Conservation (phyloP, 2,329 filamentous ascomycete genomes). For the Fusarium sp. region DNA sequence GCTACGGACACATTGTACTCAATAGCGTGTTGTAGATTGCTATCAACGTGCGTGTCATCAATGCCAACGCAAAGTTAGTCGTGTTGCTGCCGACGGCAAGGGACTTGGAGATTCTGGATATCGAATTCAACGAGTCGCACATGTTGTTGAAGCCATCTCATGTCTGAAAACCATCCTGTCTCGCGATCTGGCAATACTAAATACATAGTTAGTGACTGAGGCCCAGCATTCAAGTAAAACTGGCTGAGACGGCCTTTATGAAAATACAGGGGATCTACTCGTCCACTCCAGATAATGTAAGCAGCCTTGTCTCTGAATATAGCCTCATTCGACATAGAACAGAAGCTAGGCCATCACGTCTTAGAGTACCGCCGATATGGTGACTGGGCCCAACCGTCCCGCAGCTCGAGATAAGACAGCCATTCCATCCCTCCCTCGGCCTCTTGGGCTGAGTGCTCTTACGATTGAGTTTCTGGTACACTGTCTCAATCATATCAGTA, state of each 20-base stretch:
- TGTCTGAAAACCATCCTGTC: not conserved
- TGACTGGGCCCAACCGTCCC: conserved; percentile 4
- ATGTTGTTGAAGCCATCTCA: not conserved
- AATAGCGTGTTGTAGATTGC: not conserved
- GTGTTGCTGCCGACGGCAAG: not conserved
- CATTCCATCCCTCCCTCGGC: conserved; percentile 28
- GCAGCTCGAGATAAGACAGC: conserved; percentile 8
- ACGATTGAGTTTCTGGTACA: not conserved
- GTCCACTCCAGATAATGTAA: not conserved
- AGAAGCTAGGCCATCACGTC: not conserved
- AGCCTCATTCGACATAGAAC: not conserved
- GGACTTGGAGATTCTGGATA: not conserved
- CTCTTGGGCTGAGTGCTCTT: not conserved
- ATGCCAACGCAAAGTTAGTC: not conserved
- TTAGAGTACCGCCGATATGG: not conserved
- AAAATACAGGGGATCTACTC: not conserved
- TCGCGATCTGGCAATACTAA: not conserved
- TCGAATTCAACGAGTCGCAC: not conserved
- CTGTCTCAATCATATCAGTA: not conserved
- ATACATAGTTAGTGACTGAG: not conserved
- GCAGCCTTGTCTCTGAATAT: not conserved
- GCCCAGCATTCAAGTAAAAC: not conserved
- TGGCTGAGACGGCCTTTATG: not conserved
- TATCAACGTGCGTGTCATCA: not conserved
- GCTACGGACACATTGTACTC: not conserved